Conservation (phyloP, 768 basidiomycete genomes). For the Tephrocybe sp. region DNA sequence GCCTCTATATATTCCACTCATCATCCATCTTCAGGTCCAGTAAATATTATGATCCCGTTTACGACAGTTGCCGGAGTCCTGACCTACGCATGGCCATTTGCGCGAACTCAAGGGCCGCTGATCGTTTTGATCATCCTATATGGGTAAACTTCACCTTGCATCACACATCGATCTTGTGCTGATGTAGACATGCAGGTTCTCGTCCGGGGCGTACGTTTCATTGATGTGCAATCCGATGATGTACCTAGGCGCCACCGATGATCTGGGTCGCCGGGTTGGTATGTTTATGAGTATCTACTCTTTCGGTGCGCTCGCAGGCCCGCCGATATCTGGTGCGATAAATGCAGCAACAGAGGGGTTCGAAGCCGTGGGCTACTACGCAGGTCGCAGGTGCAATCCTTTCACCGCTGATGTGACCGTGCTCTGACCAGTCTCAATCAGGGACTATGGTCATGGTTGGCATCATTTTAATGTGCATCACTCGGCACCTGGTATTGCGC, state of each 20-base stretch:
- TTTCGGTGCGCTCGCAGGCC: constrained; percentile 64
- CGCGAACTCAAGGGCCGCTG: constrained; percentile 39
- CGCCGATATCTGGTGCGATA: constrained; percentile 76
- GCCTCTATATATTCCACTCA: not conserved
- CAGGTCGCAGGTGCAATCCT: constrained; percentile 21
- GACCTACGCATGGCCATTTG: constrained; percentile 75
- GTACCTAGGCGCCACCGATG: constrained; percentile 55
- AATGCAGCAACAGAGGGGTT: constrained; percentile 52
- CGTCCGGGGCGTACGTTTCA: constrained; percentile 62
- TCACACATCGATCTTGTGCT: not conserved
- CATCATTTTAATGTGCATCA: constrained; percentile 15
- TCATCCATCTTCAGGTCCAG: constrained; percentile 41
- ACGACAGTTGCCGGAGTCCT: constrained; percentile 53
- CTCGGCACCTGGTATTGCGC: constrained; percentile 18
- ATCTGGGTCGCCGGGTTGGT: constrained; percentile 66
- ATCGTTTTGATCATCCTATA: constrained; percentile 60
- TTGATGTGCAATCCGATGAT: constrained; percentile 58
- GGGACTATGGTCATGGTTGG: constrained; percentile 21
- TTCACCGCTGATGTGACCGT: not conserved
- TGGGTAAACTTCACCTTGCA: constrained; percentile 40
- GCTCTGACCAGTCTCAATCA: not conserved
- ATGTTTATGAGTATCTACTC: constrained; percentile 63
- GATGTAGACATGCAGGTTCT: constrained; percentile 38
- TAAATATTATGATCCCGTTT: constrained; percentile 71
- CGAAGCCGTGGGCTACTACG: constrained; percentile 43